Conservation (phyloP, 148 eudicot genomes). For the Chenopodium formosanum region DNA sequence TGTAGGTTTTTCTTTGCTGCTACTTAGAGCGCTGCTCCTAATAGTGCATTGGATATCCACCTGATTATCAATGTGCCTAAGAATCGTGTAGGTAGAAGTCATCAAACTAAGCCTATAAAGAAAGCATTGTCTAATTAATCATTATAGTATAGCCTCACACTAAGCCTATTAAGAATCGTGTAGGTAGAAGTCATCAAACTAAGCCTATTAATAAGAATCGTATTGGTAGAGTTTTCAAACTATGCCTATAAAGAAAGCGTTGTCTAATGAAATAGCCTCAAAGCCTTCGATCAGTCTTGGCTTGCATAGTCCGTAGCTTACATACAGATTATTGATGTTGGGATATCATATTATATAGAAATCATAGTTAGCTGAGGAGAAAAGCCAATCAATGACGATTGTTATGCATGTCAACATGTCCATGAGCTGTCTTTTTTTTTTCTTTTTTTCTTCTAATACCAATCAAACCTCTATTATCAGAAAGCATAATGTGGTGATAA, state of each 20-base stretch:
- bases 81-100: too few species aligned
- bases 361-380: background rate
- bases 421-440: too few species aligned
- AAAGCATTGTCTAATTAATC: background rate
- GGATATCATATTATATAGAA: background rate
- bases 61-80: too few species aligned
- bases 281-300: background rate
- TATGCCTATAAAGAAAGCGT: background rate
- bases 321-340: background rate
- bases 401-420: slow-evolving; percentile 22
- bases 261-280: background rate
- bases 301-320: background rate
- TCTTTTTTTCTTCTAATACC: too few species aligned
- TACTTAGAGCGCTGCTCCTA: background rate
- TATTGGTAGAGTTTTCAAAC: background rate
- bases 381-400: slow-evolving; percentile 15
- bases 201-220: background rate
- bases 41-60: background rate
- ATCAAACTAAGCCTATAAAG: background rate
- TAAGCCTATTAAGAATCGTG: background rate
- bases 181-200: background rate
- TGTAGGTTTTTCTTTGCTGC: background rate
- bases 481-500: too few species aligned
- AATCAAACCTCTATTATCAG: too few species aligned
- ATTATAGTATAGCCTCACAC: background rate